Percentiles rank a stretch among this genome's conserved stretches.
phyloP scores from a whole-genome alignment of 23 red algal species.

The Cyanidiococcus yangmingshanensis region DNA sequence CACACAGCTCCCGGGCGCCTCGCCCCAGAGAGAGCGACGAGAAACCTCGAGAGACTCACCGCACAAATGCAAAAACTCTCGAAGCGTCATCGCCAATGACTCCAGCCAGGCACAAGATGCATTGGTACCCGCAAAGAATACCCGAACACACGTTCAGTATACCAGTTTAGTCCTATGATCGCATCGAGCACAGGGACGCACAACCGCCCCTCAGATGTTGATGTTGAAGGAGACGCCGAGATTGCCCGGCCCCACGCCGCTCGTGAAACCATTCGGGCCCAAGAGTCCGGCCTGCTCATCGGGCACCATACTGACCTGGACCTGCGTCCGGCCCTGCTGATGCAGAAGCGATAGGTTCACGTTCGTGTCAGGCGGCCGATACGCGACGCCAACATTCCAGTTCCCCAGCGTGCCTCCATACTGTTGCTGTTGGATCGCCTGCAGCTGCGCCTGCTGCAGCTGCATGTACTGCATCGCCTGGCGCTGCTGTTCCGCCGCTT shows the following conservation, averaged over 20 bases:
- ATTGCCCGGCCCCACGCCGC: slow-evolving; percentile 68
- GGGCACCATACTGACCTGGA: slow-evolving; percentile 92
- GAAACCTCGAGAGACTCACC: too few relatives aligned
- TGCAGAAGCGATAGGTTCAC: slow-evolving; percentile 85
- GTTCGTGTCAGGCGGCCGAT: slow-evolving; percentile 94
- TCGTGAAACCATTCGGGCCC: slow-evolving; percentile 88
- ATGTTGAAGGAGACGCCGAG: slow-evolving; percentile 85
- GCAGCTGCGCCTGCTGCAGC: slow-evolving; percentile 94
- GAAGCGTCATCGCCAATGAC: too few relatives aligned
- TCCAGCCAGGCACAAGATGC: too few relatives aligned
- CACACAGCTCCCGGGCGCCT: too few relatives aligned
- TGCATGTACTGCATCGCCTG: slow-evolving; percentile 92
- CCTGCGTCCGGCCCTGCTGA: slow-evolving; percentile 70
- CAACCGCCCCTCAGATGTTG: slow-evolving; percentile 51
- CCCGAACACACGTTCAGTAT: too few relatives aligned
- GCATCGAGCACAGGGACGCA: background rate
- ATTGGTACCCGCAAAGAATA: too few relatives aligned
- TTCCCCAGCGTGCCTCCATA: slow-evolving; percentile 72
- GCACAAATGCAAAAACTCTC: too few relatives aligned
- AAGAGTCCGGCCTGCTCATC: slow-evolving; percentile 69
- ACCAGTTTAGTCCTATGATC: background rate
- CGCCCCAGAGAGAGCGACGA: too few relatives aligned
- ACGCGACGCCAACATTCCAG: slow-evolving; percentile 82
- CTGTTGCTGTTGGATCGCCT: slow-evolving; percentile 76
- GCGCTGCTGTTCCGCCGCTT: slow-evolving; percentile 66